Evolutionary conservation across 768 basidiomycete species (phyloP).

Genomic region (Cyclocybe cylindracea): DNA sequence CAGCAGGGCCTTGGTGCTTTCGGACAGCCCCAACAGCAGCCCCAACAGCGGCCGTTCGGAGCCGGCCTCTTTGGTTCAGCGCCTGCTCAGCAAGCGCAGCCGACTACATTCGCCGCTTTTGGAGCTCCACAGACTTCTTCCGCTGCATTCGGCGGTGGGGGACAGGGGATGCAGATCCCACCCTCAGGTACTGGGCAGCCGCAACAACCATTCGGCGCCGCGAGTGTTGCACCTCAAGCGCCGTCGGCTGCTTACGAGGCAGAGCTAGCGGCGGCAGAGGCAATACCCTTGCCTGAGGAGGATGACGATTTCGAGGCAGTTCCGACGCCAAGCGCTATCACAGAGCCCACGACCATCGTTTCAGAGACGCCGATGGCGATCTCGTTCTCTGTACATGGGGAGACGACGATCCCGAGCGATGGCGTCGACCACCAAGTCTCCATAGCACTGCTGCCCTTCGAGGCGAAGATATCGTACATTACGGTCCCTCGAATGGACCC

Average conservation of each 20-base stretch:
- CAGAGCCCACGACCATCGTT: conserved; percentile 44
- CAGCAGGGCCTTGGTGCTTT: no score
- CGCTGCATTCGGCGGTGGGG: no score
- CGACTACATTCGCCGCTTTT: no score
- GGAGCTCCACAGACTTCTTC: no score
- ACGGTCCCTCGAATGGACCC: conserved; percentile 50
- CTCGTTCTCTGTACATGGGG: conserved; percentile 51
- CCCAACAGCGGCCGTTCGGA: no score
- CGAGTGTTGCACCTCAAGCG: not conserved
- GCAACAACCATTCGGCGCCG: not conserved
- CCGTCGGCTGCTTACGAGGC: not conserved
- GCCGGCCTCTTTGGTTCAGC: no score
- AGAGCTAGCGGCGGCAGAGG: not conserved
- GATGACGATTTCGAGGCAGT: conserved; percentile 34
- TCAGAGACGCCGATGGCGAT: conserved; percentile 54
- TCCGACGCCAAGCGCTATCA: conserved; percentile 16
- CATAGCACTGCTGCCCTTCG: conserved; percentile 49
- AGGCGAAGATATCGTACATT: conserved; percentile 46
- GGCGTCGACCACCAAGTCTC: conserved; percentile 55
- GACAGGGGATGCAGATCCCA: no score
- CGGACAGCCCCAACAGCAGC: no score
- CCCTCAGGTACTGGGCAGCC: not conserved
- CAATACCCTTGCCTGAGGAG: conserved; percentile 1
- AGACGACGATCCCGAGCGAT: conserved; percentile 54
- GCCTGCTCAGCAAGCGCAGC: no score